A percentile compares a stretch with the other conserved stretches of the same genome.
These are phyloP conservation scores for Datura wrightii DNA, from an alignment of 257 asterid species.

Conservation along the genomic window DNA sequence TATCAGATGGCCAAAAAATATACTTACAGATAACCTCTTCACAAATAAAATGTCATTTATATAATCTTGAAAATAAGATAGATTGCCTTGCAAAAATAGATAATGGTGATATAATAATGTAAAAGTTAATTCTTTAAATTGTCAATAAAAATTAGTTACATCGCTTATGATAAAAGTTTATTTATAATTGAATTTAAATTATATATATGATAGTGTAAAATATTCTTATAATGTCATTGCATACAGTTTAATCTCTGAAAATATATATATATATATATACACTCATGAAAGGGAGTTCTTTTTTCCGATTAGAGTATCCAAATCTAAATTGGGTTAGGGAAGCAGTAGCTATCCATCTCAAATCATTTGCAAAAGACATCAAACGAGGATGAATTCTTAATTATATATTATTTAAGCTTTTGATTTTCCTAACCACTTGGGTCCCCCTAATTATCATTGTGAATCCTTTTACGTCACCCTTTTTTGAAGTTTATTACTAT, in stretches of 20 bases:
- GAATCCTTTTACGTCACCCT: constrained; percentile 55
- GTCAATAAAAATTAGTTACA: background rate
- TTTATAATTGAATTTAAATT: background rate
- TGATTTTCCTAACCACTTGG: constrained; percentile 68
- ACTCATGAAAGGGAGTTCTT: background rate
- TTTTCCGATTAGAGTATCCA: background rate
- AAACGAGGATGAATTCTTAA: constrained; percentile 39
- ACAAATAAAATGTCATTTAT: background rate
- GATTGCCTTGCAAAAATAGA: background rate
- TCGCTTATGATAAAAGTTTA: background rate
- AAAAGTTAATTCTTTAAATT: background rate
- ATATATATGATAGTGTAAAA: background rate
- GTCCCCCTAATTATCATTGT: constrained; percentile 68
- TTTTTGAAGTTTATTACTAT: constrained; percentile 52
- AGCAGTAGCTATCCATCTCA: constrained; percentile 43
- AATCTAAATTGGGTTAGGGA: background rate
- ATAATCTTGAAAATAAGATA: background rate
- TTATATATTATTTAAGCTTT: constrained; percentile 37
- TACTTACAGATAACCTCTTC: background rate
- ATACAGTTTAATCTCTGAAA: background rate
- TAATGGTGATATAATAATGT: background rate
- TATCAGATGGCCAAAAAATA: background rate
- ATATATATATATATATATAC: background rate
- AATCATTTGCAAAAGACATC: constrained; percentile 39
- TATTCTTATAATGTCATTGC: background rate